phyloP scores from a whole-genome alignment of 2,329 filamentous ascomycete genomes.

The Cylindrodendrum hubeiense region DNA sequence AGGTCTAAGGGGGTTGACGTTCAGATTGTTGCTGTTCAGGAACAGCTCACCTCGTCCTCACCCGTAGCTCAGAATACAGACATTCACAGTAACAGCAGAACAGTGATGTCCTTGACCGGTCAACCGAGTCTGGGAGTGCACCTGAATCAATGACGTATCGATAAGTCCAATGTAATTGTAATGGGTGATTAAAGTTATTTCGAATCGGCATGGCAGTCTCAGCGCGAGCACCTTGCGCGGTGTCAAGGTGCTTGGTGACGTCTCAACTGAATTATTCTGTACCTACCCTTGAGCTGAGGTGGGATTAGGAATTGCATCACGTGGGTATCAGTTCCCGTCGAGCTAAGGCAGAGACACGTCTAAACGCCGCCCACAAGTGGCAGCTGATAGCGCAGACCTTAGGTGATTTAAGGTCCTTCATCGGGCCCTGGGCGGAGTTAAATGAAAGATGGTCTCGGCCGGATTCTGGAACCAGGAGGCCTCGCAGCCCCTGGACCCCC shows the following conservation, averaged over 20 bases:
- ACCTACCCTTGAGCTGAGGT: not conserved
- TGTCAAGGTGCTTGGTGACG: not conserved
- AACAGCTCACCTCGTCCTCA: conserved; percentile 4
- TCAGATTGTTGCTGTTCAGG: not conserved
- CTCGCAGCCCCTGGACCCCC: not conserved
- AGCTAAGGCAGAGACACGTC: not conserved
- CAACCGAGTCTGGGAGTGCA: not conserved
- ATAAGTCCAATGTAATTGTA: too few species aligned
- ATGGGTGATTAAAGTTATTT: not conserved
- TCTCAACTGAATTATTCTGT: not conserved
- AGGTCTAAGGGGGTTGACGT: not conserved
- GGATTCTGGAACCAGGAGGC: conserved; percentile 17
- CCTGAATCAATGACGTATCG: not conserved
- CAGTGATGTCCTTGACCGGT: not conserved
- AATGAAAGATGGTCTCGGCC: conserved; percentile 2
- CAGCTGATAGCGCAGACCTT: not conserved
- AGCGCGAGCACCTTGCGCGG: not conserved
- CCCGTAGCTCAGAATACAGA: not conserved
- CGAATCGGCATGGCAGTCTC: not conserved
- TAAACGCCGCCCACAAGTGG: not conserved
- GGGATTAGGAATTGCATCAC: not conserved
- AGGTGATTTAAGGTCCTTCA: conserved; percentile 6
- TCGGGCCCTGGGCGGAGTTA: not conserved
- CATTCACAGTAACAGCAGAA: not conserved
- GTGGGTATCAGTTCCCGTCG: not conserved